Conservation (phyloP, 129 eudicot genomes). For the Ambrosia artemisiifolia region DNA sequence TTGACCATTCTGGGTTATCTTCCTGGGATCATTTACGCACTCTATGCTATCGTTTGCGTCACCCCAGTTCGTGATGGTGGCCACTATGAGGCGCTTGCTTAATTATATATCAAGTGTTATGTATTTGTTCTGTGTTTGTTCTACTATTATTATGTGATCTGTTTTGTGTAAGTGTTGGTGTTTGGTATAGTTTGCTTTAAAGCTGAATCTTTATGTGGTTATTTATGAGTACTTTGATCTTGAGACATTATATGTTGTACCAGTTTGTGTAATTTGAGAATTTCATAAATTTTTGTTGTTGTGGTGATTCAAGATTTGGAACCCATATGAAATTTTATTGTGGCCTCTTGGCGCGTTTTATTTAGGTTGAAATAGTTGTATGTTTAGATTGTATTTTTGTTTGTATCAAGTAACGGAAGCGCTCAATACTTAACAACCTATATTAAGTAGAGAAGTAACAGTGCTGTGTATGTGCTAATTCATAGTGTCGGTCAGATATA, state of each 20-base stretch:
- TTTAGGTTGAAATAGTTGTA: background rate
- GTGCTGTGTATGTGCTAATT: too few species aligned
- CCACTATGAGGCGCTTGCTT: slow-evolving; percentile 48
- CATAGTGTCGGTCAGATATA: too few species aligned
- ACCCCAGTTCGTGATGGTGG: slow-evolving; percentile 37
- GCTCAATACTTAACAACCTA: background rate
- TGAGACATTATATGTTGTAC: background rate
- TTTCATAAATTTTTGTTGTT: slow-evolving; percentile 10
- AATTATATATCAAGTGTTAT: background rate
- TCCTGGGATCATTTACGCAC: slow-evolving; percentile 82
- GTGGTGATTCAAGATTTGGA: slow-evolving; percentile 15
- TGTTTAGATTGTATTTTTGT: background rate
- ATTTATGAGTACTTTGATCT: slow-evolving; percentile 7
- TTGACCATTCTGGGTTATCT: slow-evolving; percentile 69
- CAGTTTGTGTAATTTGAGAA: background rate
- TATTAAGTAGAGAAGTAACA: too few species aligned
- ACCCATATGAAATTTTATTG: slow-evolving; percentile 8
- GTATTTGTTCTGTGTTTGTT: slow-evolving; percentile 1
- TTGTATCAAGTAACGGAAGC: background rate
- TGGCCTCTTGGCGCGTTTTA: background rate
- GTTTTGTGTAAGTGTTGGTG: background rate
- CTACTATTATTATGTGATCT: background rate
- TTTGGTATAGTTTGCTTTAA: background rate
- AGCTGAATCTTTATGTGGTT: slow-evolving; percentile 10
- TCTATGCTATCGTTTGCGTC: slow-evolving; percentile 54